Conservation (phyloP, 2,329 filamentous ascomycete genomes). For the Epichloe coenophiala region DNA sequence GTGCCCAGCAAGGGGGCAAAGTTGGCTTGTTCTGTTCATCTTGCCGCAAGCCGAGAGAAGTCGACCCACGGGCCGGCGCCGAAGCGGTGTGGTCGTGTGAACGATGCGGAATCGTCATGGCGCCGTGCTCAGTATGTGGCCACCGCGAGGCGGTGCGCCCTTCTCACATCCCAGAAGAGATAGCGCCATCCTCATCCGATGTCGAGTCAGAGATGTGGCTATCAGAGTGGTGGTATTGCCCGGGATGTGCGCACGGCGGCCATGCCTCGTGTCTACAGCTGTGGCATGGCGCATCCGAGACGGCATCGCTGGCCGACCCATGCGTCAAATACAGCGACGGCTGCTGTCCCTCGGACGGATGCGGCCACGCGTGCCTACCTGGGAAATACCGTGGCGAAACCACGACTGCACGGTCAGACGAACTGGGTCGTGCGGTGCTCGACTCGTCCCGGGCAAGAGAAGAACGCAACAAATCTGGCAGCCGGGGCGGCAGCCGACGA, state of each 20-base stretch:
- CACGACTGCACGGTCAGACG: conserved; percentile 32
- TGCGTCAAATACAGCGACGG: conserved; percentile 33
- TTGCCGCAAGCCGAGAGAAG: conserved; percentile 43
- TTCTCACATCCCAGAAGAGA: conserved; percentile 21
- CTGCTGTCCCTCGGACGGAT: conserved; percentile 51
- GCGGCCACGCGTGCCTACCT: conserved; percentile 49
- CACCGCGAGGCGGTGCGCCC: conserved; percentile 34
- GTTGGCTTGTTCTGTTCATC: conserved; percentile 39
- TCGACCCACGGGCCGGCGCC: conserved; percentile 30
- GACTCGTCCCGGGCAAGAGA: conserved; percentile 22
- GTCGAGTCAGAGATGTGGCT: conserved; percentile 13
- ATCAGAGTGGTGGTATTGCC: conserved; percentile 49
- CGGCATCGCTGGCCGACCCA: conserved; percentile 8
- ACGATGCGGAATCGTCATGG: conserved; percentile 38
- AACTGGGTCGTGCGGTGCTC: conserved; percentile 33
- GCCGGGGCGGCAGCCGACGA: conserved; percentile 7
- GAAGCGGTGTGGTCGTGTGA: conserved; percentile 44
- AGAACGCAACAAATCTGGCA: conserved; percentile 11
- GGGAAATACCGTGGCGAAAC: conserved; percentile 39
- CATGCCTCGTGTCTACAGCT: conserved; percentile 45
- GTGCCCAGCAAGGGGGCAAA: conserved; percentile 40
- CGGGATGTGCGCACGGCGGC: conserved; percentile 48
- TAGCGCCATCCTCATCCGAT: conserved; percentile 13
- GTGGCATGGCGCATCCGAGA: conserved; percentile 36
- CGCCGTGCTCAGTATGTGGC: conserved; percentile 45